Conservation (phyloP, 208 protist species). For the Leishmania braziliensis region DNA sequence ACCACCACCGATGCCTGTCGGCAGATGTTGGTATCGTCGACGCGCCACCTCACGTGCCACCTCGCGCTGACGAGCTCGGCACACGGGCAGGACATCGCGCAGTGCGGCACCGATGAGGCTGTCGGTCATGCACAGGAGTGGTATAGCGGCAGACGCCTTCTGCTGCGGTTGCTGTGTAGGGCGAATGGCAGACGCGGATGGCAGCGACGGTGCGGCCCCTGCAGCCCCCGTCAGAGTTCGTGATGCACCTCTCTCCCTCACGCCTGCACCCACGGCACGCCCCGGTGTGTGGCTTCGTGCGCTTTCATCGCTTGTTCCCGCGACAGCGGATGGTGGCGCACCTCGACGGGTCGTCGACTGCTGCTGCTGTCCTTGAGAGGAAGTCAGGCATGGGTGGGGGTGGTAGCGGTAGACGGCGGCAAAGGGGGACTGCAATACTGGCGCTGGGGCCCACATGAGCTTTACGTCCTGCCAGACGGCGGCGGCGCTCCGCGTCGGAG, state of each 20-base stretch:
- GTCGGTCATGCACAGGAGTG: slow-evolving; percentile 27
- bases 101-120: slow-evolving; percentile 28
- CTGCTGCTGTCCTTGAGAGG: not conserved
- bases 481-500: not conserved
- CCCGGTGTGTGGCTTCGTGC: not conserved
- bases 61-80: slow-evolving; percentile 23
- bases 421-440: slow-evolving; percentile 8
- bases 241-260: not conserved
- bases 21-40: slow-evolving; percentile 88
- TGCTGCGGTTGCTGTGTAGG: not conserved
- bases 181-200: not conserved
- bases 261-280: not conserved
- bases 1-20: slow-evolving; percentile 13
- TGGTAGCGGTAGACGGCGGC: slow-evolving; percentile 19
- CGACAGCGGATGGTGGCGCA: not conserved
- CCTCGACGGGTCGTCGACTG: not conserved
- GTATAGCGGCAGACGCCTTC: not conserved
- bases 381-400: not conserved
- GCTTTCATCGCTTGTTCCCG: not conserved
- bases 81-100: slow-evolving; percentile 26
- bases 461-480: slow-evolving; percentile 20
- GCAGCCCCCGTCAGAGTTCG: not conserved
- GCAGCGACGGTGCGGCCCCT: slow-evolving; percentile 4
- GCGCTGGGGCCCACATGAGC: slow-evolving; percentile 25
- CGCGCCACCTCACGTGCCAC: slow-evolving; percentile 33